Conservation (phyloP, 768 basidiomycete species). For the Lepiota subincarnata region DNA sequence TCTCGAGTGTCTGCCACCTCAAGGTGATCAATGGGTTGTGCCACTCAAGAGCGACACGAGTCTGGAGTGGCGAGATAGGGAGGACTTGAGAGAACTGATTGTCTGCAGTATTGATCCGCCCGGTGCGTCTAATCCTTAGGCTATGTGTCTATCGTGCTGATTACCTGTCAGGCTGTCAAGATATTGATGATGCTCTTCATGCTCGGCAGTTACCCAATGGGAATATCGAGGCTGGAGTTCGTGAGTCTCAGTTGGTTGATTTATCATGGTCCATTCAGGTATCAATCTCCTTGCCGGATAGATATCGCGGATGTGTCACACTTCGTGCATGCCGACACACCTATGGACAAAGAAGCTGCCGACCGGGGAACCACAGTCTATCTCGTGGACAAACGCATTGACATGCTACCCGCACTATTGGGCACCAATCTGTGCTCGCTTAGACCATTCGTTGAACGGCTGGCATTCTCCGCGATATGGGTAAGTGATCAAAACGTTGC, state of each 20-base stretch:
- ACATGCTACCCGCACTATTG: constrained; percentile 92
- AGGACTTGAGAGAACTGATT: constrained; percentile 80
- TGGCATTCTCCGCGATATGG: constrained; percentile 97
- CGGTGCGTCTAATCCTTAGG: constrained; percentile 36
- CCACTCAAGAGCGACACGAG: constrained; percentile 58
- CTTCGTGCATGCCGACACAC: constrained; percentile 88
- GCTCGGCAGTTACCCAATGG: constrained; percentile 85
- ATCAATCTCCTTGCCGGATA: constrained; percentile 25
- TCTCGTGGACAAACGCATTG: constrained; percentile 96
- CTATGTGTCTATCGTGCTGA: neutral
- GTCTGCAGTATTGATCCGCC: constrained; percentile 98
- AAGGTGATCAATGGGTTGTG: constrained; percentile 93
- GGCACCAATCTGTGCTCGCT: constrained; percentile 96
- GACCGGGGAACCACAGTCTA: constrained; percentile 96
- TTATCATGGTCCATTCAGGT: neutral
- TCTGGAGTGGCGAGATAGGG: constrained; percentile 71
- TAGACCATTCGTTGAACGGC: constrained; percentile 84
- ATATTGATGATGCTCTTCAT: constrained; percentile 97
- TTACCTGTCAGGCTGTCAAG: constrained; percentile 71
- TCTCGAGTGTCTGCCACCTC: constrained; percentile 79
- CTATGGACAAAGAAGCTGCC: constrained; percentile 97
- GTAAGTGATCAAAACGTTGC: constrained; percentile 34
- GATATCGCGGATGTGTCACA: constrained; percentile 99
- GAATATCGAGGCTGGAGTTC: constrained; percentile 95
- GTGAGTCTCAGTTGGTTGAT: constrained; percentile 49